These are phyloP conservation scores for Nicotiana rustica DNA, from an alignment of 305 asterid species.

Conservation along the genomic window DNA sequence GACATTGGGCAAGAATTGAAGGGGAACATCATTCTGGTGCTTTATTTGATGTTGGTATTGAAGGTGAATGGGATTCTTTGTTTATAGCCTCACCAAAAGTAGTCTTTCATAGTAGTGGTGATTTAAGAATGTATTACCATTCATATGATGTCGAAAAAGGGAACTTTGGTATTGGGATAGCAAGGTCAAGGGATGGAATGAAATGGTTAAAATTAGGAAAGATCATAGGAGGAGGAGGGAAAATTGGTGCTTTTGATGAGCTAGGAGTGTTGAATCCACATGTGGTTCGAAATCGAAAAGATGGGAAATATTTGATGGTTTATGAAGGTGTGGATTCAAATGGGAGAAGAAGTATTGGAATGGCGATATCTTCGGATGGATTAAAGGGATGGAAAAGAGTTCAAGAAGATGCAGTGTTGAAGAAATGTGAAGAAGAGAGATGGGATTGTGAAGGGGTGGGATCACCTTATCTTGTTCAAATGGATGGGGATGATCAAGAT, in stretches of 20 bases:
- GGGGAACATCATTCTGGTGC: conserved; percentile 96
- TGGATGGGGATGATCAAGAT: conserved; percentile 62
- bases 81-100: conserved; percentile 82
- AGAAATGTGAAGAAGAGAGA: conserved; percentile 52
- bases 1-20: conserved; percentile 94
- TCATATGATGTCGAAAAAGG: conserved; percentile 60
- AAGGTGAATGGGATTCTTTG: conserved; percentile 81
- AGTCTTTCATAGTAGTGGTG: conserved; percentile 65
- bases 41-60: conserved; percentile 68
- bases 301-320: conserved; percentile 77
- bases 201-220: conserved; percentile 84
- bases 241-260: conserved; percentile 63
- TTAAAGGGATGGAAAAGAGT: conserved; percentile 74
- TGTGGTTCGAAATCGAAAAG: conserved; percentile 58
- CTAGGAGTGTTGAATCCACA: conserved; percentile 60
- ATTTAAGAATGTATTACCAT: conserved; percentile 87
- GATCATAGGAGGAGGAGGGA: conserved; percentile 55
- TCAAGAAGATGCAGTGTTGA: conserved; percentile 57
- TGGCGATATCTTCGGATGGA: conserved; percentile 73
- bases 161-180: conserved; percentile 64
- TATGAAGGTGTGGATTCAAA: conserved; percentile 71
- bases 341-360: conserved; percentile 67
- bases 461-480: conserved; percentile 73
- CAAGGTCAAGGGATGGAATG: conserved; percentile 89
- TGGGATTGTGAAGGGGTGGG: conserved; percentile 92